These are phyloP conservation scores for Nematocida minor DNA, from an alignment of 371 early-diverging fungal genomes.

Conservation along the genomic window DNA sequence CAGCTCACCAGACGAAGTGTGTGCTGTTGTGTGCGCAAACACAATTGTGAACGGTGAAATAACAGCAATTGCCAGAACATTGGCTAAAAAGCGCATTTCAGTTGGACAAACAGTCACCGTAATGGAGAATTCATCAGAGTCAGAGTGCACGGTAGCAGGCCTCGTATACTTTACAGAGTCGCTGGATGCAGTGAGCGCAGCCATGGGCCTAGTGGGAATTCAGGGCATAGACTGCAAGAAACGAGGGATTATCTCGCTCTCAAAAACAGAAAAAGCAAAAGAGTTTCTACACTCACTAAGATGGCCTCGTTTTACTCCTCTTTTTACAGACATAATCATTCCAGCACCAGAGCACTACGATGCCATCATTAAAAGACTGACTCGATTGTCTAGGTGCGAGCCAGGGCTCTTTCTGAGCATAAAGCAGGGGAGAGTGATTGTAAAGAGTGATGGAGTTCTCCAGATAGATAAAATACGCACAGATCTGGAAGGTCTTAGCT, in stretches of 20 bases:
- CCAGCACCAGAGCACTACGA: background rate
- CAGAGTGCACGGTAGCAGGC: background rate
- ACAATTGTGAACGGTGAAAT: background rate
- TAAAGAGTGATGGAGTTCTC: slow-evolving; percentile 37
- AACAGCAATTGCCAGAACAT: slow-evolving; percentile 2
- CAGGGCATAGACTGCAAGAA: slow-evolving; percentile 24
- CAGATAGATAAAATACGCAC: slow-evolving; percentile 46
- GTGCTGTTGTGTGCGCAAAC: slow-evolving; percentile 41
- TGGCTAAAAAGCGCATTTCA: background rate
- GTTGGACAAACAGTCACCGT: background rate
- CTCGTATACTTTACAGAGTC: slow-evolving; percentile 8
- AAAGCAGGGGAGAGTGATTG: background rate
- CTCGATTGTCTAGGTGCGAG: slow-evolving; percentile 37
- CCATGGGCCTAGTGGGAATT: slow-evolving; percentile 29
- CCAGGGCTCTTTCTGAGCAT: slow-evolving; percentile 31
- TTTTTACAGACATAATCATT: slow-evolving; percentile 27
- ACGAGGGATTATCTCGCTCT: background rate
- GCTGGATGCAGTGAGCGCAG: background rate
- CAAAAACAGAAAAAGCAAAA: background rate
- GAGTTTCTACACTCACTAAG: background rate
- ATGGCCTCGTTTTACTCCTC: slow-evolving; percentile 26
- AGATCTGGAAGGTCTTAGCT: slow-evolving; percentile 35
- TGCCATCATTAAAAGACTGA: slow-evolving; percentile 4
- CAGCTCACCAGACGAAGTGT: background rate
- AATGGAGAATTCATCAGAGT: background rate